Evolutionary conservation across 2,329 filamentous ascomycete species (phyloP).

Genomic region (Calonectria hawksworthii): DNA sequence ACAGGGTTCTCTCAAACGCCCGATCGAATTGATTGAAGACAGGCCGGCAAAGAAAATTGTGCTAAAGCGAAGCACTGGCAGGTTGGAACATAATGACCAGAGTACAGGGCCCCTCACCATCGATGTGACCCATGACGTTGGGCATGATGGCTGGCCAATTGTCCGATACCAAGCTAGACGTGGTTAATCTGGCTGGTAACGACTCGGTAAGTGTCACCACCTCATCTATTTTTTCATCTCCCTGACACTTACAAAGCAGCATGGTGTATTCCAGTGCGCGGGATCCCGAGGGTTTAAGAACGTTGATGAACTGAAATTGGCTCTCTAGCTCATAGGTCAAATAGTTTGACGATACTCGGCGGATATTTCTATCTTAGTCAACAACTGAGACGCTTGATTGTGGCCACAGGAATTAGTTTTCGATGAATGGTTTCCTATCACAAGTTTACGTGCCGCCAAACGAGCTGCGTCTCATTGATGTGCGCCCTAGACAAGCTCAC

Average conservation of each 20-base stretch:
- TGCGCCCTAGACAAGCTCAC: neutral
- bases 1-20: neutral
- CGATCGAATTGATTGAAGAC: neutral
- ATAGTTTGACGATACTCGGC: neutral
- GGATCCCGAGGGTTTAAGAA: neutral
- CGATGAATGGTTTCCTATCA: too few species aligned
- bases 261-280: too few species aligned
- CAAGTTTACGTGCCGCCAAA: neutral
- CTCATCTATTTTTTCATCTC: too few species aligned
- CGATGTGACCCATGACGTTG: neutral
- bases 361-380: neutral
- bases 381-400: neutral
- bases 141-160: neutral
- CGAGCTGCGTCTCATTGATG: neutral
- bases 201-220: neutral
- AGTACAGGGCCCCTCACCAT: neutral
- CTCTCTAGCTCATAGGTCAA: neutral
- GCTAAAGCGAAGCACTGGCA: neutral
- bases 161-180: neutral
- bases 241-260: neutral
- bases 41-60: neutral
- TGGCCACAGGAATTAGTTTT: neutral
- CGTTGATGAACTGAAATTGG: neutral
- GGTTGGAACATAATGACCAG: neutral
- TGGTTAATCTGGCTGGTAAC: neutral